Evolutionary conservation across 495 filamentous ascomycete species (phyloP), one percentile per base, ranked within the genome.

Genomic region (Pseudotulostoma volvatum): DNA sequence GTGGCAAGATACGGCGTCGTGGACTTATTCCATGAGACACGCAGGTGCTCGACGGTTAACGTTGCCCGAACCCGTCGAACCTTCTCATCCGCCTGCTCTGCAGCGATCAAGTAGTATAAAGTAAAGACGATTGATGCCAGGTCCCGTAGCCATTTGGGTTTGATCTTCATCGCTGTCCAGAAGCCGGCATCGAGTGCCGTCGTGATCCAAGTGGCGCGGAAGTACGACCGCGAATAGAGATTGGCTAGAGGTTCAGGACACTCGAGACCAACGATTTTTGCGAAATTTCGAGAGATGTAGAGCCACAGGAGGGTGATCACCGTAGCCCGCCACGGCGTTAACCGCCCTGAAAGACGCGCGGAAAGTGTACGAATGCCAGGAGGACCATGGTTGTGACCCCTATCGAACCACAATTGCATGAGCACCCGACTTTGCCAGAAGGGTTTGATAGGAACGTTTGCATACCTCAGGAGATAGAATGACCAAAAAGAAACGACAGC

Each of bases 121-220:
- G 77, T 79, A 52, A 94, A 96, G 16, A 81, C 66, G 15, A 97
- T 66, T 43, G 80, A 85, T 3, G 76, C 71, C 11, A 93, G 50
- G 53, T 96, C 87, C 17, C 84, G 68, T 13, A 92, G 51, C 79
- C 81, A 85, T 48, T 84, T 87, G 38, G 66, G 72, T 34, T 70
- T 71, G 36, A 97, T 81, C 39, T 75, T 79, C 90, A 97, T 97
- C 3, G 90, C 92, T 0, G 85, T 93, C 90, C 90, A 97, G 56
- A 94, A 97, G 0, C 90, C 90, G 7, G 90, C 90, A 53, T 97
- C 90, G 40, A 97, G 56, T 0, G 84, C 90, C 0, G 90, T 97
- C 30, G 88, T 79, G 16, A 94, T 74, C 90, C 88, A 96, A 64
- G 90, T 96, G 50, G 90, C 92, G 34, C 92, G 78, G 59, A 95